Percentiles rank a stretch among this genome's conserved stretches.
phyloP scores from a whole-genome alignment of 768 basidiomycete genomes.

The Auricularia heimuer region DNA sequence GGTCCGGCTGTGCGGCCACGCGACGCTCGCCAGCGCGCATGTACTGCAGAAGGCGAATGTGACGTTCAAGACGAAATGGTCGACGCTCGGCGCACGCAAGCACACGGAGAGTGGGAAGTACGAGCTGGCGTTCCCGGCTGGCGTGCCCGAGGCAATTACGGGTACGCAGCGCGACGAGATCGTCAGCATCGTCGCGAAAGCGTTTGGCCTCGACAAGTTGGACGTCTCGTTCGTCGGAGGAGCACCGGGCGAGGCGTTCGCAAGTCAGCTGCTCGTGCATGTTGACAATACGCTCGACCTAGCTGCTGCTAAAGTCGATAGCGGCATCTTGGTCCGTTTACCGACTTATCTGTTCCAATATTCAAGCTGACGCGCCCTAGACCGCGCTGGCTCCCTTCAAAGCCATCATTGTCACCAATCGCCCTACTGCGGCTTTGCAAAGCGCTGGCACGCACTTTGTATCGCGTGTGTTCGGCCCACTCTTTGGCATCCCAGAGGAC shows the following conservation, averaged over 20 bases:
- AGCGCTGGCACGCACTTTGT: conserved; percentile 12
- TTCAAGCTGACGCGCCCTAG: neutral
- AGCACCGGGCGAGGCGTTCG: conserved; percentile 7
- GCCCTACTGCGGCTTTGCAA: neutral
- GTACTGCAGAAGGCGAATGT: conserved; percentile 10
- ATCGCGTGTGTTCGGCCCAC: conserved; percentile 22
- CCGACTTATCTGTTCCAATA: conserved; percentile 2
- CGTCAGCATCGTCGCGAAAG: conserved; percentile 4
- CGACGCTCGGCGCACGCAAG: conserved; percentile 13
- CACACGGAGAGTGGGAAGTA: conserved; percentile 8
- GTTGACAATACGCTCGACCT: conserved; percentile 15
- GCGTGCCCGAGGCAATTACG: conserved; percentile 3
- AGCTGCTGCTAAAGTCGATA: conserved; percentile 9
- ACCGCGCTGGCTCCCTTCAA: conserved; percentile 2
- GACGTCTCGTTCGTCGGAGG: conserved; percentile 12
- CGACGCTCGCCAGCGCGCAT: conserved; percentile 21
- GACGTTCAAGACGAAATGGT: conserved; percentile 13
- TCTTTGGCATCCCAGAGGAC: conserved; percentile 18
- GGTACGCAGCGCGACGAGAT: conserved; percentile 7
- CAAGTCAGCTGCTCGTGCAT: conserved; percentile 15
- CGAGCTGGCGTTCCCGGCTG: conserved; percentile 18
- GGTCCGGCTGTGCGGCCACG: conserved; percentile 24
- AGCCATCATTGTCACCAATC: conserved; percentile 14
- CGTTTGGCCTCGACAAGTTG: conserved; percentile 2
- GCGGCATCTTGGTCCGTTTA: conserved; percentile 12